Evolutionary conservation across 345 rosid genomes (phyloP).

Genomic region (Citrus reticulata): DNA sequence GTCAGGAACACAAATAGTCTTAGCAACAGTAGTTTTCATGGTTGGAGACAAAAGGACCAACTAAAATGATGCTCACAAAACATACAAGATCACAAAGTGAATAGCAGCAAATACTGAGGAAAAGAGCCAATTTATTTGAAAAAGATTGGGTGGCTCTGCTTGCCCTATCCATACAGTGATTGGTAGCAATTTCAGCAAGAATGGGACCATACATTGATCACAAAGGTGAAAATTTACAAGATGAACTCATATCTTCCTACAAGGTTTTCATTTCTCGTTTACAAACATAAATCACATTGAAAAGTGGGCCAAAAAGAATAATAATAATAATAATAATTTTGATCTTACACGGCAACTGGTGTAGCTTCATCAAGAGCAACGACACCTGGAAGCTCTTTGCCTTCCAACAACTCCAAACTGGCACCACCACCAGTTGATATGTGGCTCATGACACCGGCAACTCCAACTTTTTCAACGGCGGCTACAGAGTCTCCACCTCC

Average conservation of each 20-base stretch:
- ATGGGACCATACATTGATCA: conserved; percentile 4
- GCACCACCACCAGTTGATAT: conserved; percentile 94
- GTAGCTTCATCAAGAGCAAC: conserved; percentile 72
- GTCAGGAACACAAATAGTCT: neutral
- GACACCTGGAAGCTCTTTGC: conserved; percentile 83
- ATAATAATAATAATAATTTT: neutral
- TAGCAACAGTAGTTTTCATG: neutral
- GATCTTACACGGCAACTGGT: conserved; percentile 43
- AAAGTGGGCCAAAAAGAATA: neutral
- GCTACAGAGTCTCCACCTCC: conserved; percentile 94
- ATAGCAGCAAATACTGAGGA: neutral
- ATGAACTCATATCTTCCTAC: conserved; percentile 17
- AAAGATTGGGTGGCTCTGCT: neutral
- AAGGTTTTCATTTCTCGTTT: conserved; percentile 15
- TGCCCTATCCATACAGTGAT: conserved; percentile 7
- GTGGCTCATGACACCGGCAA: conserved; percentile 82
- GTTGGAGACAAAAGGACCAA: neutral
- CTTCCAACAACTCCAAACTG: conserved; percentile 84
- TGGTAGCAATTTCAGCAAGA: neutral
- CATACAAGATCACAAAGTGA: neutral
- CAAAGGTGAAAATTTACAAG: conserved; percentile 20
- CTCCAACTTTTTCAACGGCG: conserved; percentile 76
- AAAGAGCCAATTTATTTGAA: conserved; percentile 13
- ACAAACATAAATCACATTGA: conserved; percentile 10
- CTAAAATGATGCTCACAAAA: neutral